Base-by-base conservation (phyloP, 441 rosid genomes). In the Euphorbia celastroides region DNA sequence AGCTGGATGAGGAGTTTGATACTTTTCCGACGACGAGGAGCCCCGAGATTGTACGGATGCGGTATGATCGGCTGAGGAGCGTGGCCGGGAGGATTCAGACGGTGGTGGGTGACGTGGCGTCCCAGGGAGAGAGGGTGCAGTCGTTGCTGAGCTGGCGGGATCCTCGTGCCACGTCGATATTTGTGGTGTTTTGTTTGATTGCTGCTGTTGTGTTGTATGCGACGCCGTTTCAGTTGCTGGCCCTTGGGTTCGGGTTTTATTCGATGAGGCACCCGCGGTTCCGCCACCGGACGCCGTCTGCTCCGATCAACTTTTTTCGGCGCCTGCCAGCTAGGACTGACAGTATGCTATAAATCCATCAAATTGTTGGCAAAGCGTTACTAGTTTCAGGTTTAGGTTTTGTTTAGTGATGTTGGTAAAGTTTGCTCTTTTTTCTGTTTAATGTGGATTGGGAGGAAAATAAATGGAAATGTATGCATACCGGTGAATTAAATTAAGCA, bases 1-100 rank as follows among this genome's bases (percentile, higher is more conserved):
- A 93, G 71, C 95, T 91, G 6, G 90, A 79, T 10, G 99, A 91
- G 75, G 97, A 93, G 68, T 88, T 94, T 1, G 99, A 94, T 77
- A 74, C 88, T 4, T 91, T 88, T 66, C 99, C 99, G 1, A 77
- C 80, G 17, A 69, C 85, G 9, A 66, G 78, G 23, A 83, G 75
- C 67, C 54, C 80, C 0, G 86, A 81, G 11, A 25, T 81, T 0
- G 80, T 91, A 25, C 83, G 89, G 17, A 52, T 76, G 73, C 81
- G 99, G 80, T 94, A 94, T 42, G 99, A 94, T 67, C 72, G 97
- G 70, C 65, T 94, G 34, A 86, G 97, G 74, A 79, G 86, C 46
- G 87, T 94, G 27, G 96, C 99, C 0, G 87, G 97, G 32, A 85
- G 81, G 80, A 82, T 86, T 57, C 99, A 91, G 72, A 81, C 87